Evolutionary conservation across 2,329 filamentous ascomycete genomes (phyloP), one percentile per base, ranked within the genome.

Genomic region (Eutypa lata): DNA sequence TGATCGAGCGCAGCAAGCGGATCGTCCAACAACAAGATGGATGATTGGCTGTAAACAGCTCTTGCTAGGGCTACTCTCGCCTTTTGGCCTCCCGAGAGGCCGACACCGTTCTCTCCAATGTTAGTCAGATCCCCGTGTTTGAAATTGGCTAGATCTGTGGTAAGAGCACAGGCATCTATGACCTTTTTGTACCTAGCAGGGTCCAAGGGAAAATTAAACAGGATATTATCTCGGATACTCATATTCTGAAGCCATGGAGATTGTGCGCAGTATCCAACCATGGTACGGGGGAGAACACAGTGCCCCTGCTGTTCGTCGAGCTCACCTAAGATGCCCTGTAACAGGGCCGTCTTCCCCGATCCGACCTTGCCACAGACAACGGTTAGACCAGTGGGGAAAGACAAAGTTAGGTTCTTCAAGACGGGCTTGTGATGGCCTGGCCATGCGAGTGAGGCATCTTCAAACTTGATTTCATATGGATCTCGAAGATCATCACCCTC

Each of bases 391-490:
- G 72, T 65, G 10, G 68, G 63, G 48, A 83, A 81, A 1, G 62
- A 65, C 10, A 83, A 58, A 13, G 73, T 70, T 13, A 84, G 66
- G 16, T 76, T 63, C 7, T 70, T 67, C 7, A 87, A 68, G 0
- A 83, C 75, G 3, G 79, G 73, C 7, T 77, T 75, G 2, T 76
- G 66, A 1, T 81, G 81, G 0, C 89, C 89, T 0, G 91, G 90
- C 87, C 91, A 96, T 0, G 87, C 82, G 65, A 95, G 95, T 0
- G 84, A 86, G 4, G 89, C 89, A 26, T 82, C 71, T 2, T 78
- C 73, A 46, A 95, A 75, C 40, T 79, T 68, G 19, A 87, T 73
- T 16, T 78, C 72, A 18, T 72, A 63, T 2, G 58, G 58, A 1
- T 68, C 45, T 3, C 76, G 70, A 8, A 66, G 66, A 3, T 71